phyloP scores from a whole-genome alignment of 306 rosid species.

The Prunus kanzakura region DNA sequence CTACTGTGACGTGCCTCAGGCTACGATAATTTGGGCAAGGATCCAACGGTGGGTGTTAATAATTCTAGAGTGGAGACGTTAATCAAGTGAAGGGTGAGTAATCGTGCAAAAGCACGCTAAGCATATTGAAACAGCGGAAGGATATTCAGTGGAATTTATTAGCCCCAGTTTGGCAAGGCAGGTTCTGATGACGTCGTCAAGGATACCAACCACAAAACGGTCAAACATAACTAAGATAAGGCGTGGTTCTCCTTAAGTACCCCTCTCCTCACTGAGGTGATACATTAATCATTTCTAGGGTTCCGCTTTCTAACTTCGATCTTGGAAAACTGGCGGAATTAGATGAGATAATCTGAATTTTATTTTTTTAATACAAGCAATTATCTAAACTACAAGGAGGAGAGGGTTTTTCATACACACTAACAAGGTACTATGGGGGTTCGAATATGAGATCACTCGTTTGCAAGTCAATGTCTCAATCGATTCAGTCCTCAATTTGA shows the following conservation, averaged over 20 bases:
- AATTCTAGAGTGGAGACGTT: not conserved
- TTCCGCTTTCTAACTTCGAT: no score
- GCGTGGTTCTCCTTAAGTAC: not conserved
- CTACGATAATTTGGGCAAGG: not conserved
- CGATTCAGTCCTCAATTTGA: no score
- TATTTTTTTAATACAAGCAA: no score
- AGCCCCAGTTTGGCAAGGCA: not conserved
- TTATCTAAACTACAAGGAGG: no score
- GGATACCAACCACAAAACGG: not conserved
- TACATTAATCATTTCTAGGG: no score
- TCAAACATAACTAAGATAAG: not conserved
- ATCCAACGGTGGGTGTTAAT: not conserved
- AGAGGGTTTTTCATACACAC: no score
- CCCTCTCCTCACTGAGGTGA: not conserved
- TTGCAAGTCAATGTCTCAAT: no score
- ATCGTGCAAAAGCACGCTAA: not conserved
- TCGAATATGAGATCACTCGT: no score
- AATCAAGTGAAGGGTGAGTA: not conserved
- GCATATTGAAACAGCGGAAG: not conserved
- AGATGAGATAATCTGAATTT: no score
- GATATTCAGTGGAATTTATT: constrained; percentile 23
- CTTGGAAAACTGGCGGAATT: no score
- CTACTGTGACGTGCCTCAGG: not conserved
- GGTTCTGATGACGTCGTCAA: not conserved
- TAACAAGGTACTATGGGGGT: rapidly evolving